Conservation (phyloP, 2,329 filamentous ascomycete species). For the Exophiala sideris region DNA sequence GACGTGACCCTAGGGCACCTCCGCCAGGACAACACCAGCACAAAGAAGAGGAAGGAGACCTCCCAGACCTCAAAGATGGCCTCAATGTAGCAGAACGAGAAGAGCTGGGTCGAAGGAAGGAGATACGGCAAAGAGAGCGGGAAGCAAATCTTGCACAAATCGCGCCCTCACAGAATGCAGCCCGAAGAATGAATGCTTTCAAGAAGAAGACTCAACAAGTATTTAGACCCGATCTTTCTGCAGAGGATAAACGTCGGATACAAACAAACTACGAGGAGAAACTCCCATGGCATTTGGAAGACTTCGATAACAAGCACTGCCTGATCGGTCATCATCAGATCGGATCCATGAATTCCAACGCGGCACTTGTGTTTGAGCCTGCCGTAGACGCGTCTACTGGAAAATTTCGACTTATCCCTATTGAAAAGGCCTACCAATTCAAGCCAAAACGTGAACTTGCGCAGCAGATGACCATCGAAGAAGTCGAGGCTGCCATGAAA, state of each 20-base stretch:
- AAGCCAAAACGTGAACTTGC: conserved; percentile 75
- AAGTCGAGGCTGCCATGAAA: conserved; percentile 79
- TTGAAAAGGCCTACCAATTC: conserved; percentile 96
- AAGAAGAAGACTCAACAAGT: conserved; percentile 84
- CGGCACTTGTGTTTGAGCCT: conserved; percentile 70
- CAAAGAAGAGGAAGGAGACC: conserved; percentile 33
- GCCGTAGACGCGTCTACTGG: conserved; percentile 64
- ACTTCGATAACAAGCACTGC: conserved; percentile 90
- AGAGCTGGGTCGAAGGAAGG: conserved; percentile 40
- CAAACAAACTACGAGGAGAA: conserved; percentile 84
- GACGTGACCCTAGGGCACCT: conserved; percentile 75
- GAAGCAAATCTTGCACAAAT: conserved; percentile 90
- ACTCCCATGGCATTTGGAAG: conserved; percentile 92
- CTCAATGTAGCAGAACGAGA: conserved; percentile 48
- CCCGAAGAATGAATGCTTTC: conserved; percentile 63
- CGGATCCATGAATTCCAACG: conserved; percentile 75
- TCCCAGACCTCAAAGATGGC: conserved; percentile 59
- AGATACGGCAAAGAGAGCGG: conserved; percentile 79
- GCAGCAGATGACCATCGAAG: conserved; percentile 72
- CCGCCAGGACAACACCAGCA: conserved; percentile 43
- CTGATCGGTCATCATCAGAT: conserved; percentile 92
- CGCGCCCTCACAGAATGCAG: conserved; percentile 69
- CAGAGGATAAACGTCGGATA: conserved; percentile 65
- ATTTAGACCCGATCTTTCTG: conserved; percentile 67
- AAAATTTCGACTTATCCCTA: conserved; percentile 63